Base-by-base conservation (phyloP, 345 rosid species). In the Iberis pinnata region DNA sequence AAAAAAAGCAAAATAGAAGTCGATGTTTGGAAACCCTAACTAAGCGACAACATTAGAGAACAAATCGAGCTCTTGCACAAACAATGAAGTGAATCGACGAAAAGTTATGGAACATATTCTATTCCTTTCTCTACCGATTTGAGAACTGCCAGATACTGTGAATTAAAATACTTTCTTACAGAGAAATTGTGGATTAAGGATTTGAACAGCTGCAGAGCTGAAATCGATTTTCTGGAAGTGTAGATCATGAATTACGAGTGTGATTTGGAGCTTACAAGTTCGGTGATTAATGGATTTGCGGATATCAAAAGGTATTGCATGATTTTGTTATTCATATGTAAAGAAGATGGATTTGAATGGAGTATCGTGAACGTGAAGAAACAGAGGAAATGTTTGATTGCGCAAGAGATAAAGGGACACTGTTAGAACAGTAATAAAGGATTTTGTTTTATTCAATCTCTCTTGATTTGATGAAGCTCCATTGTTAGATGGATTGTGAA, bases 191-290 rank as follows among this genome's bases (percentile, higher is more conserved):
- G 75, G 67, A 76, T 88, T 61, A 61, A 12, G 41, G 80, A 77
- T 76, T 76, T 81, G 3, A 67, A 51, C 39, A 70, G 78, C 41
- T 88, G 79, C 48, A 73, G 86, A 50, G 63, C 31, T 1, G 90
- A 88, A 61, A 82, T 80, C 18, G 94, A 80, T 60, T 88, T 80
- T 71, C 63, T 88, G 69, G 94, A 88, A 74, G 94, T 84, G 61
- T 79, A 82, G 64, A 73, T 88, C 61, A 75, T 73, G 52, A 76
- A 67, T 33, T 78, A 76, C 13, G 81, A 78, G 18, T 82, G 76
- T 16, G 95, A 85, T 66, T 29, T 81, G n/a, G 92, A 88, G 61
- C 97, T 92, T 12, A 27, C 87, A 2, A 72, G 81, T 18, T 80
- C 83, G 5, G 78, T 85, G 65, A 80, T 88, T 29, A 76, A 79